Evolutionary conservation across 441 rosid genomes (phyloP).

Genomic region (Euphorbia schlechtendalii): DNA sequence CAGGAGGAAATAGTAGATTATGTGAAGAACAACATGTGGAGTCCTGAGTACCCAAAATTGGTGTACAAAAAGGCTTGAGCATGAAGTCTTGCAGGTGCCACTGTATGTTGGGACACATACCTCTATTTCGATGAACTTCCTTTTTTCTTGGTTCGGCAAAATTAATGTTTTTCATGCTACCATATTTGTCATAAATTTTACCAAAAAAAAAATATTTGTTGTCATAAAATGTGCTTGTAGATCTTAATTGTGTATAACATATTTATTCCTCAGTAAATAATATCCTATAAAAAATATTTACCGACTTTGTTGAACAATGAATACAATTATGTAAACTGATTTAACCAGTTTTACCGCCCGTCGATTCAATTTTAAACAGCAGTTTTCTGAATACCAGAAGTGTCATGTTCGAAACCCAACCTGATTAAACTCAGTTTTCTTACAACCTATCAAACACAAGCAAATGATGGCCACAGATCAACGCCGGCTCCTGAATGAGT

Average conservation of each 20-base stretch:
- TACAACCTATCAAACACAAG: too few relatives aligned
- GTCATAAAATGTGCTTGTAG: background rate
- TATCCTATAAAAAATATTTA: background rate
- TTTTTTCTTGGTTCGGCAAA: background rate
- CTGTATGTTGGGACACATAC: background rate
- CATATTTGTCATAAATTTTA: background rate
- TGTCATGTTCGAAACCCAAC: too few relatives aligned
- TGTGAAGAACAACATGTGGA: conserved; percentile 88
- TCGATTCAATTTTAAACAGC: too few relatives aligned
- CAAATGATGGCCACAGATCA: too few relatives aligned
- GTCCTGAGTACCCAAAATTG: conserved; percentile 74
- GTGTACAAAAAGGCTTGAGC: conserved; percentile 54
- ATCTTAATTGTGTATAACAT: conserved; percentile 1
- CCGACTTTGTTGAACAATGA: background rate
- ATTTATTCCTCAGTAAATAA: background rate
- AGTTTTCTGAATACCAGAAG: too few relatives aligned
- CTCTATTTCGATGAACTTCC: background rate
- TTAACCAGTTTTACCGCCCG: too few relatives aligned
- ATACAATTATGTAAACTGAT: background rate
- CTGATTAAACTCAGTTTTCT: too few relatives aligned
- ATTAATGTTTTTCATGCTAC: background rate
- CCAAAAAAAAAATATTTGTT: too few relatives aligned
- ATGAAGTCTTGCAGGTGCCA: background rate
- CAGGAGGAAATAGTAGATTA: conserved; percentile 65
- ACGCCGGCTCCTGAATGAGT: too few relatives aligned